Percentiles rank a stretch among this genome's conserved stretches.
Evolutionary conservation across 2,329 filamentous ascomycete genomes (phyloP).

Genomic region (Aspergillus spinulosporus): DNA sequence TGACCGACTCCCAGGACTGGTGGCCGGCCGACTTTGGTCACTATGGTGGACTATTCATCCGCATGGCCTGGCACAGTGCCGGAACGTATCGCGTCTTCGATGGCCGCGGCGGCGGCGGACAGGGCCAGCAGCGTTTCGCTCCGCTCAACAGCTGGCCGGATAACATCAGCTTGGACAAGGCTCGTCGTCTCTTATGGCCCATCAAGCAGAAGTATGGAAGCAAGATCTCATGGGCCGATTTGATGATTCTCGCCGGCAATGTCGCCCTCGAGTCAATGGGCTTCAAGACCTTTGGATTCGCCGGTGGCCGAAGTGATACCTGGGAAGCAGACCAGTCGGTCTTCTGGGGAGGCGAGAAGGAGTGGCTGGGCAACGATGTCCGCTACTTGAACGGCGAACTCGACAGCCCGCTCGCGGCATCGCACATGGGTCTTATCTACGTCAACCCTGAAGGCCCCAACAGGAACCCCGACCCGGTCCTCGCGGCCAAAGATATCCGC

Average conservation of each 20-base stretch:
- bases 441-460: conserved; percentile 79
- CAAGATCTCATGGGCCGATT: conserved; percentile 79
- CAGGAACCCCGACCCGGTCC: conserved; percentile 67
- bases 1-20: conserved; percentile 78
- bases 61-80: conserved; percentile 78
- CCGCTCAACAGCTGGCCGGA: conserved; percentile 82
- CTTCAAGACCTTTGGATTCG: conserved; percentile 71
- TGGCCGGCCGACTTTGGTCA: conserved; percentile 82
- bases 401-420: conserved; percentile 66
- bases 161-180: conserved; percentile 77
- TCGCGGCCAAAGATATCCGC: conserved; percentile 70
- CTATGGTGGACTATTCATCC: conserved; percentile 77
- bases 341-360: conserved; percentile 75
- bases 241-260: conserved; percentile 71
- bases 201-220: conserved; percentile 83
- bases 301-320: conserved; percentile 68
- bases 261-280: conserved; percentile 77
- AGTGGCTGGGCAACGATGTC: conserved; percentile 73
- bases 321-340: conserved; percentile 74
- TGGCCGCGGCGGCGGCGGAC: conserved; percentile 71
- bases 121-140: conserved; percentile 76
- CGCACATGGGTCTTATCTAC: conserved; percentile 78
- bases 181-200: conserved; percentile 74
- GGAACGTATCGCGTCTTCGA: conserved; percentile 76
- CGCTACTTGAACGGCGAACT: conserved; percentile 62